These are phyloP conservation scores for Didymella arachidicola DNA, from an alignment of 2,329 filamentous ascomycete species.

Conservation along the genomic window DNA sequence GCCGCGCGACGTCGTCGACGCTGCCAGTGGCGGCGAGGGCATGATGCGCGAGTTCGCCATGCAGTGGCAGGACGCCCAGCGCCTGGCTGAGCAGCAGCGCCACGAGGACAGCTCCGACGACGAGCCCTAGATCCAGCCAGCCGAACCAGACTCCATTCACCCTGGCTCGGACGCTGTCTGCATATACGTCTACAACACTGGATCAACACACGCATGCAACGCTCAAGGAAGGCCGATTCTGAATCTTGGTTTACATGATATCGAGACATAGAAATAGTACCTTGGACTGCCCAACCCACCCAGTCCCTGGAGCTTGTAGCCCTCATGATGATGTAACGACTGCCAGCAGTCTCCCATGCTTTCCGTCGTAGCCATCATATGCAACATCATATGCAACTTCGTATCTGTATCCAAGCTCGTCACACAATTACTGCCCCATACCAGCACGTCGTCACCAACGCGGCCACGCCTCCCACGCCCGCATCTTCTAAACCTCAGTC, in stretches of 20 bases:
- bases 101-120: constrained; percentile 51
- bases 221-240: too few species aligned
- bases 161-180: too few species aligned
- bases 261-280: constrained; percentile 17
- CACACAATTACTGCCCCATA: not conserved
- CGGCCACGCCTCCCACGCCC: not conserved
- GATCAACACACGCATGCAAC: too few species aligned
- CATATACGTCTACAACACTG: too few species aligned
- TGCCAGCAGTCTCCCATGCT: constrained; percentile 18
- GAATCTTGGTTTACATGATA: constrained; percentile 12
- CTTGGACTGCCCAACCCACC: constrained; percentile 14
- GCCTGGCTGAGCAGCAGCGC: constrained; percentile 53
- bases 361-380: constrained; percentile 18
- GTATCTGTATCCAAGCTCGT: constrained; percentile 1
- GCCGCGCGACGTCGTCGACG: constrained; percentile 87
- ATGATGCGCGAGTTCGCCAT: constrained; percentile 73
- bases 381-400: constrained; percentile 15
- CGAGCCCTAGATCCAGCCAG: constrained; percentile 18
- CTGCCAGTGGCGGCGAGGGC: constrained; percentile 66
- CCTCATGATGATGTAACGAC: constrained; percentile 16
- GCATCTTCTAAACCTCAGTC: constrained; percentile 11
- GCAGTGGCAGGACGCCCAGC: constrained; percentile 57
- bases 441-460: not conserved
- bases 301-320: constrained; percentile 11
- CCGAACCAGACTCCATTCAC: too few species aligned